Evolutionary conservation across 768 basidiomycete species (phyloP).

Genomic region (Sporobolomyces phaffii): DNA sequence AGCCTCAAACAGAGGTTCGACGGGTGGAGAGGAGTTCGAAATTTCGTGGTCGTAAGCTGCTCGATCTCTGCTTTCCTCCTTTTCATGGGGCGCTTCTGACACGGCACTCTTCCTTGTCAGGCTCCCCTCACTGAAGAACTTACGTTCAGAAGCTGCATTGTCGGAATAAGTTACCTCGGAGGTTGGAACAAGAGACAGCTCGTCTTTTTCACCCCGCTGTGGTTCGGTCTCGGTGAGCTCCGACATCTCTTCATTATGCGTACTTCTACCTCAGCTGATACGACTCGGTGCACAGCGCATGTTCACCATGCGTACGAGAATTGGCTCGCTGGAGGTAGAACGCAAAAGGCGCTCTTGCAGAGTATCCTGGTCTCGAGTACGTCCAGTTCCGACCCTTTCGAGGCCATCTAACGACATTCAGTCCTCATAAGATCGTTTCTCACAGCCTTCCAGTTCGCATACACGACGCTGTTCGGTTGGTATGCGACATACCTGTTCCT

Average conservation of each 20-base stretch:
- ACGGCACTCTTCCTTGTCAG: conserved; percentile 48
- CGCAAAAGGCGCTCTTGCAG: conserved; percentile 56
- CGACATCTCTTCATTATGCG: too few species aligned
- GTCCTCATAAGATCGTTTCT: too few species aligned
- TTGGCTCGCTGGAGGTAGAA: conserved; percentile 69
- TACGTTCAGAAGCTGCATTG: conserved; percentile 78
- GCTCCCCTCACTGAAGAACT: conserved; percentile 88
- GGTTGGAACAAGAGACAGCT: conserved; percentile 56
- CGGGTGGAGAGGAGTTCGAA: conserved; percentile 55
- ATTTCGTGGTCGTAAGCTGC: conserved; percentile 51
- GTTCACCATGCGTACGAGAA: conserved; percentile 85
- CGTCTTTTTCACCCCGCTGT: conserved; percentile 73
- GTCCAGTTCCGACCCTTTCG: neutral
- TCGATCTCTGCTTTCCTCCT: neutral
- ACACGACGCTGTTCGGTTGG: conserved; percentile 89
- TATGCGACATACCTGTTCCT: conserved; percentile 79
- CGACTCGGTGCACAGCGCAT: conserved; percentile 72
- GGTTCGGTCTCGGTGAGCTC: conserved; percentile 86
- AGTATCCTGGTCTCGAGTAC: conserved; percentile 48
- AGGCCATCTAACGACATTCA: too few species aligned
- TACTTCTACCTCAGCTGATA: too few species aligned
- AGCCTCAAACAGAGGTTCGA: conserved; percentile 17
- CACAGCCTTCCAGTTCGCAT: conserved; percentile 75
- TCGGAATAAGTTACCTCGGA: conserved; percentile 65
- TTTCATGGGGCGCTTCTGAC: neutral